Evolutionary conservation across 495 filamentous ascomycete species (phyloP), one percentile per base, ranked within the genome.

Genomic region (Clavariopsis aquatica): DNA sequence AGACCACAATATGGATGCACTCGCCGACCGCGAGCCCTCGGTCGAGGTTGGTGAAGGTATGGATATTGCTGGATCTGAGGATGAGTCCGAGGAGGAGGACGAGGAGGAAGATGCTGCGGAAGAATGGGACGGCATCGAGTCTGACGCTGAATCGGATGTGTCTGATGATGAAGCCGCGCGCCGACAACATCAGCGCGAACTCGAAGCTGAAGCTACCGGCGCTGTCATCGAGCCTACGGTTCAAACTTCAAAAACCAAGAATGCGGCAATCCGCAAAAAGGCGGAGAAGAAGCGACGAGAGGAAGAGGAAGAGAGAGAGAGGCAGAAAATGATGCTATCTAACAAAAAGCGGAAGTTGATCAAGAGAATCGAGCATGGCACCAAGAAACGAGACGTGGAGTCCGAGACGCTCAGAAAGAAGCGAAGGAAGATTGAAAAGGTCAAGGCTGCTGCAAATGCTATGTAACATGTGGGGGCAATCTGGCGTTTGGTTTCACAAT

Each of bases 351-450:
- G 78, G 64, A 80, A 78, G 71, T 49, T 78, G 58, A 71, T 75
- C n/a, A 77, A 78, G 54, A 75, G 77, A 66, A 80, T 80, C 69
- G 66, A 73, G 64, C 75, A 76, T 61, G 69, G 71, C 46, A 76
- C 74, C 57, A 60, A 73, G 38, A 72, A 75, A 69, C 65, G 69
- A 57, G 77, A 80, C 49, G 75, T 71, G 51, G 78, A 78, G 70
- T 71, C 78, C 19, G 75, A 84, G 62, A 81, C 78, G 77, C 79
- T 98, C 75, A 85, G 90, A 60, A 83, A 81, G 41, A 98, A 98
- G 85, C 83, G 90, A 75, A 88, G 93, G 79, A 93, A 86, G 83
- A 69, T 96, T 64, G 93, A 96, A 77, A 92, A 90, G 78, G 83
- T 81, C 68, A 69, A 65, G 22, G 15, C 27, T 12, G 52, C 51